Conservation (phyloP, 345 rosid species). For the Aquilaria sinensis region DNA sequence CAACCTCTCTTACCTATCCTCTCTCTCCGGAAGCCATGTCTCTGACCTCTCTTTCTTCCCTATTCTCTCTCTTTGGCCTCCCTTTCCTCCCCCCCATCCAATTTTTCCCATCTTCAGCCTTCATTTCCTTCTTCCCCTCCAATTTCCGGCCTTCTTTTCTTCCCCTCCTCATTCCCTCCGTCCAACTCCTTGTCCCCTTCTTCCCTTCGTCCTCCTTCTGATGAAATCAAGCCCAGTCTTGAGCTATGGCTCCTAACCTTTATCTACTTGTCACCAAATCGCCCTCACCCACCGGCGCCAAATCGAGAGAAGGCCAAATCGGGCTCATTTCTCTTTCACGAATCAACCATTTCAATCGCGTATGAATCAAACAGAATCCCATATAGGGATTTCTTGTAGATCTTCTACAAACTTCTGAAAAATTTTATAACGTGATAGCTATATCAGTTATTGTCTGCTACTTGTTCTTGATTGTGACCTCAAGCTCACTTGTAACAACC, state of each 20-base stretch:
- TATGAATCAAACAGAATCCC: neutral
- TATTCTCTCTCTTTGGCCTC: no score
- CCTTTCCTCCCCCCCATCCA: no score
- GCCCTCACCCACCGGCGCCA: no score
- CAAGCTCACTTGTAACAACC: constrained; percentile 73
- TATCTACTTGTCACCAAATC: neutral
- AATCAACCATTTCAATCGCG: neutral
- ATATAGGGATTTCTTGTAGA: neutral
- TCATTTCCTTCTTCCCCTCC: neutral
- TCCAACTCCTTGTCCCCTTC: neutral
- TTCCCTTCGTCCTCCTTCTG: neutral
- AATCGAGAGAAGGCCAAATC: neutral
- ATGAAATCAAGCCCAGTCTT: neutral
- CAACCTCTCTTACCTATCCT: no score
- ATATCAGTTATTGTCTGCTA: neutral
- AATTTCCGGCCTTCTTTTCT: neutral
- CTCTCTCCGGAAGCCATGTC: no score
- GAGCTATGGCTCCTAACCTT: neutral
- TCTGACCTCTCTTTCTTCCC: no score
- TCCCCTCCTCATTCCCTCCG: neutral
- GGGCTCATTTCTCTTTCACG: neutral
- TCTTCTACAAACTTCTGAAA: no score
- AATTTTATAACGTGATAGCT: no score
- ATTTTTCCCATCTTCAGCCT: neutral
- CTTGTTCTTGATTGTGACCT: constrained; percentile 54